Percentiles rank a stretch among this genome's conserved stretches.
Evolutionary conservation across 768 basidiomycete genomes (phyloP).

Genomic region (Sarcodon sp.): DNA sequence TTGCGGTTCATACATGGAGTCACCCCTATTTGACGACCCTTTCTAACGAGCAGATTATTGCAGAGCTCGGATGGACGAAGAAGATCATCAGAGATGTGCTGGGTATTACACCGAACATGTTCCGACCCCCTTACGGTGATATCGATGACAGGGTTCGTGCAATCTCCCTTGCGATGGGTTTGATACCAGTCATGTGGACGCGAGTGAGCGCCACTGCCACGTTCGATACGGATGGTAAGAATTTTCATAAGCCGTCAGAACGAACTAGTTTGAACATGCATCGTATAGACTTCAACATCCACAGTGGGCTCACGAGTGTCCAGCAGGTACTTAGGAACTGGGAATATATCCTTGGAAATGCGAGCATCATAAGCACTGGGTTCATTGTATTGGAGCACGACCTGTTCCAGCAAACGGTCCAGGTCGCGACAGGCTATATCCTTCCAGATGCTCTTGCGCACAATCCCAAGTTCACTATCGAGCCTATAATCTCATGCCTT

Average conservation of each 20-base stretch:
- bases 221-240: conserved; percentile 58
- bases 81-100: conserved; percentile 75
- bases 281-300: conserved; percentile 63
- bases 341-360: conserved; percentile 58
- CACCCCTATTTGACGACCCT: conserved; percentile 63
- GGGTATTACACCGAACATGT: conserved; percentile 66
- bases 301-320: conserved; percentile 40
- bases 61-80: conserved; percentile 80
- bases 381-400: conserved; percentile 89
- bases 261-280: conserved; percentile 2
- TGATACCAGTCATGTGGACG: conserved; percentile 62
- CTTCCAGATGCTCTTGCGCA: conserved; percentile 68
- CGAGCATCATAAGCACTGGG: conserved; percentile 43
- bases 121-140: conserved; percentile 77
- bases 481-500: conserved; percentile 61
- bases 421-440: conserved; percentile 79
- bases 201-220: conserved; percentile 42
- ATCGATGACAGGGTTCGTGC: conserved; percentile 82
- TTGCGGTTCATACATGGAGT: conserved; percentile 61
- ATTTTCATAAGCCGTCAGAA: background rate
- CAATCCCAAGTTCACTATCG: conserved; percentile 52
- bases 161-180: conserved; percentile 70
- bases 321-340: conserved; percentile 57
- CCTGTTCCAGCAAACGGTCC: conserved; percentile 73
- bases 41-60: conserved; percentile 71